Conservation (phyloP, 73 alveolate species). For the Paramecium sonneborni region DNA sequence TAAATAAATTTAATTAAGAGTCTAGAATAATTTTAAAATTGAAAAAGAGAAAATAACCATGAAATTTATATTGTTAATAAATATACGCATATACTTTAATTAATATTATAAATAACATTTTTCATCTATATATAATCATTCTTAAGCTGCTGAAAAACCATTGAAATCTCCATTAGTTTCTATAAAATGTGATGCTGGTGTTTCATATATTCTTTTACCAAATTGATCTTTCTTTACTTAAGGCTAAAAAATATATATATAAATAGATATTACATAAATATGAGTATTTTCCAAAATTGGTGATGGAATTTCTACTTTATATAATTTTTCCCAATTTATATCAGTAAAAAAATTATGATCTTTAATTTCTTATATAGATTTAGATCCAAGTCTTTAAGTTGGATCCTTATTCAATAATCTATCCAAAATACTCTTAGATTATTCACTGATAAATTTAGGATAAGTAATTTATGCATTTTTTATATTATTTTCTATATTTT, state of each 20-base stretch:
- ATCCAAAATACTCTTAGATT: slow-evolving; percentile 29
- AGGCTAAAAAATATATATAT: not conserved
- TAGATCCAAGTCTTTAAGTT: not conserved
- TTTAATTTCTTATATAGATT: slow-evolving; percentile 62
- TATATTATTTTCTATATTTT: not conserved
- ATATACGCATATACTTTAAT: not conserved
- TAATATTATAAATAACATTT: not conserved
- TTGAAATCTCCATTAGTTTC: slow-evolving; percentile 22
- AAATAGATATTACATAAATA: not conserved
- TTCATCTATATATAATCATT: not conserved
- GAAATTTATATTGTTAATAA: not conserved
- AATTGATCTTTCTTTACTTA: not conserved
- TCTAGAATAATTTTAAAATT: not conserved
- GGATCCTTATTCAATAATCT: slow-evolving; percentile 41
- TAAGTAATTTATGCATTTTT: not conserved
- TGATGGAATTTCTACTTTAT: slow-evolving; percentile 44
- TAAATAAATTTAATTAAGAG: not conserved
- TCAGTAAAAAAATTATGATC: slow-evolving; percentile 70
- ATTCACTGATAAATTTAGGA: not conserved
- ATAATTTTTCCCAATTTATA: slow-evolving; percentile 72
- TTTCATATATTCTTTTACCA: slow-evolving; percentile 18
- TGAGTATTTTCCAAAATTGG: not conserved
- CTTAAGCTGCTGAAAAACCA: slow-evolving; percentile 30
- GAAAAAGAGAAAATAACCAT: not conserved
- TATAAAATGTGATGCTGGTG: slow-evolving; percentile 6